These are phyloP conservation scores for Colletotrichum sp. DNA, from an alignment of 2,329 filamentous ascomycete species.

Conservation along the genomic window DNA sequence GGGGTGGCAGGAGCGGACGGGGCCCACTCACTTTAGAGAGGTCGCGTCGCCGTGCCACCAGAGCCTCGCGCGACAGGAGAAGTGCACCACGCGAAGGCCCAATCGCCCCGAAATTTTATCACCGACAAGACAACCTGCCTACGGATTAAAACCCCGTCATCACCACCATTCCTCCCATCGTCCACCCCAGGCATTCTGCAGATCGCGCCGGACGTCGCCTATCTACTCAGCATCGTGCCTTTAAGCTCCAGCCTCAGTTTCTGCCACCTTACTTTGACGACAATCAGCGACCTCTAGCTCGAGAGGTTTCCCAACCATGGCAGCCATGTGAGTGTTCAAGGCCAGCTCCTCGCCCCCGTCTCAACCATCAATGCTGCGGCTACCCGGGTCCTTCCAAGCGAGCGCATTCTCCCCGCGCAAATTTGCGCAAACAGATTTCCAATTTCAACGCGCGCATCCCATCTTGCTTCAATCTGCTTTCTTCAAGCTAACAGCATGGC, in stretches of 20 bases:
- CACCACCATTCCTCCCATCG: background rate
- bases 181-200: background rate
- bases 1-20: background rate
- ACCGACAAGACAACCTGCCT: background rate
- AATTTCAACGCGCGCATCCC: background rate
- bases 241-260: background rate
- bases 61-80: constrained; percentile 18
- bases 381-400: background rate
- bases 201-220: background rate
- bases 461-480: background rate
- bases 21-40: constrained; percentile 18
- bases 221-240: background rate
- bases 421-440: constrained; percentile 32
- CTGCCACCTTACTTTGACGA: background rate
- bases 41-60: constrained; percentile 20
- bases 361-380: background rate
- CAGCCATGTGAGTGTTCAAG: constrained; percentile 17
- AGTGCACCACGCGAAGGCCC: background rate
- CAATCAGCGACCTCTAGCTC: background rate
- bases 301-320: constrained; percentile 11
- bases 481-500: constrained; percentile 2
- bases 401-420: background rate
- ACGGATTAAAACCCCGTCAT: background rate
- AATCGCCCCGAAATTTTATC: constrained; percentile 17
- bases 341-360: background rate